Percentiles rank a stretch among this genome's conserved stretches.
phyloP scores from a whole-genome alignment of 352 stramenopile species.

The Phytophthora constricta region DNA sequence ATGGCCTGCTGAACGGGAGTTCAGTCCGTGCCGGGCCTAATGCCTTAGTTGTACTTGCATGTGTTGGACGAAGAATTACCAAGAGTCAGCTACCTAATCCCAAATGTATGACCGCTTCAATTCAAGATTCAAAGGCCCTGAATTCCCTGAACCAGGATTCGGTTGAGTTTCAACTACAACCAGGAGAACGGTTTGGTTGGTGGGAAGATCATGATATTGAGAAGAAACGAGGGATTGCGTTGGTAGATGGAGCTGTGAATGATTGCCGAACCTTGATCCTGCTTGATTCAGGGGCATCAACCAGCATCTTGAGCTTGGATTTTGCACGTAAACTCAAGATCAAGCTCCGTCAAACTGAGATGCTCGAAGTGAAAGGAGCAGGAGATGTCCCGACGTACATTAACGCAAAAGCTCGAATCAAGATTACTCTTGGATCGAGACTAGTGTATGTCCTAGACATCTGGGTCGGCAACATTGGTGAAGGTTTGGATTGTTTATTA shows the following conservation, averaged over 20 bases:
- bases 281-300: constrained; percentile 30
- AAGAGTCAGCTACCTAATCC: neutral
- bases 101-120: constrained; percentile 24
- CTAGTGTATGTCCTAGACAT: constrained; percentile 29
- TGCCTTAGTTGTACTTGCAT: constrained; percentile 6
- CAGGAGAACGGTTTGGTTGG: constrained; percentile 19
- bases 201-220: constrained; percentile 13
- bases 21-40: constrained; percentile 25
- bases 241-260: constrained; percentile 21
- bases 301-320: constrained; percentile 37
- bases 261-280: constrained; percentile 18
- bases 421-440: constrained; percentile 32
- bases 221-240: neutral
- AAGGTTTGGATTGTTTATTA: constrained; percentile 33
- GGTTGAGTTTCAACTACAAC: constrained; percentile 12
- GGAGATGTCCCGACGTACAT: constrained; percentile 23
- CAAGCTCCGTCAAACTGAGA: constrained; percentile 5
- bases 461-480: constrained; percentile 33
- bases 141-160: constrained; percentile 9
- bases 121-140: neutral
- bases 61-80: constrained; percentile 9
- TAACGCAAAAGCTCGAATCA: constrained; percentile 4
- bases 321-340: constrained; percentile 35
- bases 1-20: constrained; percentile 16
- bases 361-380: constrained; percentile 8